phyloP scores from a whole-genome alignment of 495 filamentous ascomycete genomes.

The Echria macrotheca region DNA sequence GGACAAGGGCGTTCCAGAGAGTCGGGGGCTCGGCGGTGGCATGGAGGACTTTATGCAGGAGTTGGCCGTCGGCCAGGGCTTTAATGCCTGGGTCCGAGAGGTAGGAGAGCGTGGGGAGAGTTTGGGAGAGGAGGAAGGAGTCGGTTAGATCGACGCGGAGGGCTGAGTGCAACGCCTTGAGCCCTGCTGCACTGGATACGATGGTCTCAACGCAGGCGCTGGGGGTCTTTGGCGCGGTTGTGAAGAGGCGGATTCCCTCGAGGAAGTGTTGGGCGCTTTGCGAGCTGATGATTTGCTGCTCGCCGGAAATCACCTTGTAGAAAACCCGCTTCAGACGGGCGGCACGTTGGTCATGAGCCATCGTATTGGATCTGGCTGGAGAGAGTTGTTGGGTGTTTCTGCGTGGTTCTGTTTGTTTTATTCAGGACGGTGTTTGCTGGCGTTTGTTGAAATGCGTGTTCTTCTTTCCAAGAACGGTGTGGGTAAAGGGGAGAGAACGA shows the following conservation, averaged over 20 bases:
- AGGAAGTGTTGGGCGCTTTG: slow-evolving; percentile 52
- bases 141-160: slow-evolving; percentile 46
- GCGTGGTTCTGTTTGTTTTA: background rate
- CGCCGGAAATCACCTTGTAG: slow-evolving; percentile 23
- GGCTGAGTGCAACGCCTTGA: slow-evolving; percentile 42
- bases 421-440: background rate
- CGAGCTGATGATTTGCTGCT: slow-evolving; percentile 14
- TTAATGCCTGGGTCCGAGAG: slow-evolving; percentile 45
- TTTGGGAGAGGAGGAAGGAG: slow-evolving; percentile 46
- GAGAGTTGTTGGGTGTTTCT: background rate
- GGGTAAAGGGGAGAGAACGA: background rate
- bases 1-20: slow-evolving; percentile 55
- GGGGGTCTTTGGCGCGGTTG: slow-evolving; percentile 25
- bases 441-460: background rate
- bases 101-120: slow-evolving; percentile 32
- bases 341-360: slow-evolving; percentile 13
- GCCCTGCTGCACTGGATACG: slow-evolving; percentile 42
- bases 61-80: slow-evolving; percentile 47
- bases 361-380: background rate
- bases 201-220: slow-evolving; percentile 51
- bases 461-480: background rate
- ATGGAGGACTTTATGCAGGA: slow-evolving; percentile 49
- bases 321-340: slow-evolving; percentile 27
- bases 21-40: slow-evolving; percentile 53
- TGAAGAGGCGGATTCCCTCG: slow-evolving; percentile 51